Evolutionary conservation across 1,284 basidiomycete genomes (phyloP), one percentile per base, ranked within the genome.

Genomic region (Rhodotorula sp.): DNA sequence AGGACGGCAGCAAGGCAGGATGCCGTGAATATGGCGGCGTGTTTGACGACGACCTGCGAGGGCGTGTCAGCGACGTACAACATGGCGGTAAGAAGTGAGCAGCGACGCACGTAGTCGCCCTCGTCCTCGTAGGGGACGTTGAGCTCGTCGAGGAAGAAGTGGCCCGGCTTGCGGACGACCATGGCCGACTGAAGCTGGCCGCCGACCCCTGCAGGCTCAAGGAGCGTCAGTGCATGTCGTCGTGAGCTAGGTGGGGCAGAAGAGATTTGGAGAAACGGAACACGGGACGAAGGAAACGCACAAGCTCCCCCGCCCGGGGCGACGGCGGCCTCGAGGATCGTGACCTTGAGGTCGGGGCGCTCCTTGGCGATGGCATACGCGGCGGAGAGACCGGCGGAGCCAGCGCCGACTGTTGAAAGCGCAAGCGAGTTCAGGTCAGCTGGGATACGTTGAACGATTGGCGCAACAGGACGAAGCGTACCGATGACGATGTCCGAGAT

Each of bases 151-250:
- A 92, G 83, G 83, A 92, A 89, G 62, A 83, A 81, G 78, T 92
- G 86, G 0, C 89, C 90, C 7, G 88, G 91, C 82, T 92, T 92
- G 70, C 89, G 87, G 65, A 92, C 87, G 58, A 92, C 89, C 90
- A 92, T 92, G 0, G 89, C 87, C 2, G 86, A 87, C 89, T 92
- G 91, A 62, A 92, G 82, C 80, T 92, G 90, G 2, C 90, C 90
- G 48, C 89, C 78, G 59, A 70, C 48, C 64, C 59, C 55, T 57
- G 55, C 16, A 16, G 37, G 9, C 37, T 11, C 28, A 5, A 13
- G 13, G 10, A 18, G 20, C 4, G 46, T 59, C 31, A 40, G 64
- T 52, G 11, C 54, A 7, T 24, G 3, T 18, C 40, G 18, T 47
- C 48, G n/a, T 26, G 24, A 2, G 5, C 2, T 13, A n/a, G 10